Evolutionary conservation across 192 early-diverging fungal genomes (phyloP).

Genomic region (Mortierella antarctica): DNA sequence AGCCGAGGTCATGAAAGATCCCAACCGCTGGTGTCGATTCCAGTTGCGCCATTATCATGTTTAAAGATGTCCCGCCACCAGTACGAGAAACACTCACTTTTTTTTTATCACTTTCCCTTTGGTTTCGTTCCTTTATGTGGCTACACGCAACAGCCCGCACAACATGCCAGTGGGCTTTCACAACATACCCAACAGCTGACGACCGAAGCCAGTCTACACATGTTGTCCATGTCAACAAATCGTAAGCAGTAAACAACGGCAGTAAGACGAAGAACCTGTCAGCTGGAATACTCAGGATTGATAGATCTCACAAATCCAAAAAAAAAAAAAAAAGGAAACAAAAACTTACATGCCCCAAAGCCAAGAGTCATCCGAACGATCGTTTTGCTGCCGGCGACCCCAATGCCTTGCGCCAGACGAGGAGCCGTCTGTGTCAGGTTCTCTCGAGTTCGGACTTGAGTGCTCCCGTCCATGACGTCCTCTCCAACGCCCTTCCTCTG

Average conservation of each 20-base stretch:
- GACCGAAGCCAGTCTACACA: conserved; percentile 6
- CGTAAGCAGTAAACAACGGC: too few relatives aligned
- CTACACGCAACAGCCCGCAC: conserved; percentile 15
- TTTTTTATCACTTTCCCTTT: conserved; percentile 3
- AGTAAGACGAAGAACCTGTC: not conserved
- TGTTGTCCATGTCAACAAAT: not conserved
- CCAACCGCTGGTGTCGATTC: too few relatives aligned
- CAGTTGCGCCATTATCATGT: too few relatives aligned
- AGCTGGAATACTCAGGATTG: not conserved
- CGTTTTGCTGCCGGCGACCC: not conserved
- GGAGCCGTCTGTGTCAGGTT: too few relatives aligned
- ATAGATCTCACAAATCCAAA: not conserved
- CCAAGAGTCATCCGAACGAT: conserved; percentile 11
- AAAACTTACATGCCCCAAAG: conserved; percentile 39
- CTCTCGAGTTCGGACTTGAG: too few relatives aligned
- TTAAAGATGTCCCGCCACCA: too few relatives aligned
- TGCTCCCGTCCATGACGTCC: conserved; percentile 12
- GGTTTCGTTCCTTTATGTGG: not conserved
- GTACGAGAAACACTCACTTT: not conserved
- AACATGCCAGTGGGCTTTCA: conserved; percentile 29
- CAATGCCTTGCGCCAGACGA: not conserved
- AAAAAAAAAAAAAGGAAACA: conserved; percentile 5
- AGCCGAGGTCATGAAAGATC: too few relatives aligned
- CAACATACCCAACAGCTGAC: conserved; percentile 29
- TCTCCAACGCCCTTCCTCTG: conserved; percentile 15